These are phyloP conservation scores for Liquidambar formosana DNA, from an alignment of 164 flowering plant species.

Conservation along the genomic window DNA sequence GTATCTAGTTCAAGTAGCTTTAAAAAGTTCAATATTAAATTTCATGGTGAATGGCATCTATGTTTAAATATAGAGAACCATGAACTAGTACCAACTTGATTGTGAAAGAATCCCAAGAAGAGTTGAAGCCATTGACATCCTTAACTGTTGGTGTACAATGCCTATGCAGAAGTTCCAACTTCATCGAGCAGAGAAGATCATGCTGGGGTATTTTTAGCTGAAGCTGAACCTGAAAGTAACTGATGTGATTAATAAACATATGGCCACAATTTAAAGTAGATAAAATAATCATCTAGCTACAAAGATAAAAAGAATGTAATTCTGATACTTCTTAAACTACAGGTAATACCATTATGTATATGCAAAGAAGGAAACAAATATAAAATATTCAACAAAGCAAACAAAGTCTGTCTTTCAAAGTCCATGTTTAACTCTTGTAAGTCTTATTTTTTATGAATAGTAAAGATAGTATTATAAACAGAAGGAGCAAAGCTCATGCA, in stretches of 20 bases:
- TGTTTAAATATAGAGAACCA: background rate
- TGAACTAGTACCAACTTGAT: constrained; percentile 59
- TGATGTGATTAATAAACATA: constrained; percentile 1
- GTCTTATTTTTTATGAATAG: no score
- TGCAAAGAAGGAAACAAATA: no score
- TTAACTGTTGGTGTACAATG: constrained; percentile 34
- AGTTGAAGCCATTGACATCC: constrained; percentile 28
- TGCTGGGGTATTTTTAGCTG: constrained; percentile 42
- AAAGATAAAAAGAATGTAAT: no score
- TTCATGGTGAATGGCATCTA: background rate
- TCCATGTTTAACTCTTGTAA: no score
- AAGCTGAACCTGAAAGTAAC: constrained; percentile 51
- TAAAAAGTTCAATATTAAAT: background rate
- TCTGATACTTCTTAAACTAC: no score
- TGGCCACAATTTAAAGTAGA: background rate
- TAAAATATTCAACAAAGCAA: no score
- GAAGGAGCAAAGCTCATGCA: no score
- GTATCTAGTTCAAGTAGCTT: background rate
- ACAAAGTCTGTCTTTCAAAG: no score
- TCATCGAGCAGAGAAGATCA: constrained; percentile 51
- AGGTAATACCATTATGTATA: no score
- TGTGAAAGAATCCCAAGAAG: constrained; percentile 44
- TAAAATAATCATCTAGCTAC: background rate
- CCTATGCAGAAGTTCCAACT: constrained; percentile 55
- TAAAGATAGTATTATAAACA: no score